Evolutionary conservation across 208 protist species (phyloP).

Genomic region (Acanthamoeba royreba): DNA sequence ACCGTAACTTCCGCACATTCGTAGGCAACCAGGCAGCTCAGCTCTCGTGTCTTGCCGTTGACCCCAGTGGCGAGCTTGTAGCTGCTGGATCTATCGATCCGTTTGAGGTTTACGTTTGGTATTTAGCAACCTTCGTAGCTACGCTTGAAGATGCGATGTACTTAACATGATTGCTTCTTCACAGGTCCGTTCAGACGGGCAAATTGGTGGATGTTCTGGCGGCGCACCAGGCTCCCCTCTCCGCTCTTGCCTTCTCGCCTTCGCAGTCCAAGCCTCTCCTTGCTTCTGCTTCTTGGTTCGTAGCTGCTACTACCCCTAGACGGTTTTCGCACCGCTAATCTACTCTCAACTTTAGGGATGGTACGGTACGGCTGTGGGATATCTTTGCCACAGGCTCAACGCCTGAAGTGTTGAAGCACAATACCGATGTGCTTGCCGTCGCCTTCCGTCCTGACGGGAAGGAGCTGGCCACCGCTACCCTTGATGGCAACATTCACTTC

Average conservation of each 20-base stretch:
- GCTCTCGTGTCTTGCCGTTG: slow-evolving; percentile 79
- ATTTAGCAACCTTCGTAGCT: background rate
- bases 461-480: slow-evolving; percentile 68
- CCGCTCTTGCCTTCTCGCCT: slow-evolving; percentile 68
- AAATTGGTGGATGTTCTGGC: slow-evolving; percentile 80
- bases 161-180: background rate
- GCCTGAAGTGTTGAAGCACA: slow-evolving; percentile 71
- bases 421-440: slow-evolving; percentile 69
- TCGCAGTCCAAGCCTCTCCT: background rate
- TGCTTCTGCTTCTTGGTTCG: slow-evolving; percentile 40
- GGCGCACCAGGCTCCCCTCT: slow-evolving; percentile 72
- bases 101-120: slow-evolving; percentile 72
- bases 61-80: slow-evolving; percentile 83
- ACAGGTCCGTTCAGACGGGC: slow-evolving; percentile 83
- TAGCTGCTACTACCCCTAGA: background rate
- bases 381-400: slow-evolving; percentile 73
- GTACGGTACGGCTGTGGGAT: slow-evolving; percentile 81
- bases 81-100: slow-evolving; percentile 78
- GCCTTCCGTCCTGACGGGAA: slow-evolving; percentile 78
- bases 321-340: background rate
- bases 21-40: slow-evolving; percentile 67
- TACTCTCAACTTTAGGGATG: slow-evolving; percentile 53
- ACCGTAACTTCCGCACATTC: slow-evolving; percentile 83
- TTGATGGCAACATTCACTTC: slow-evolving; percentile 80
- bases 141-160: background rate